Base-by-base conservation (phyloP, 345 rosid genomes). In the Rhizophora mangle region DNA sequence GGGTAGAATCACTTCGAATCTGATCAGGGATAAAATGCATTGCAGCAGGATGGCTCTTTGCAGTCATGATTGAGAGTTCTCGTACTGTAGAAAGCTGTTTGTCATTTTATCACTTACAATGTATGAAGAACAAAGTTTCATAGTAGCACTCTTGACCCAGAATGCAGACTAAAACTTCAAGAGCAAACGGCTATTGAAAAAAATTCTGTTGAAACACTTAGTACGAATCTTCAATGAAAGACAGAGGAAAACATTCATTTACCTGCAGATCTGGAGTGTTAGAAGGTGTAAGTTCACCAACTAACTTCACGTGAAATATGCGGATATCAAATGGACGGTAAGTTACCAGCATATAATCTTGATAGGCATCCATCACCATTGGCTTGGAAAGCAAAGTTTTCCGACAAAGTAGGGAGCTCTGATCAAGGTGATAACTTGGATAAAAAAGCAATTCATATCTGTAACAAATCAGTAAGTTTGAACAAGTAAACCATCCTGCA, bases 1-100 rank as follows among this genome's bases (percentile, higher is more conserved):
- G 43, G 24, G 72, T 74, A 54, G 39, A 18, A 31, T 87, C 96
- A 77, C 89, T 86, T 31, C 82, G 81, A 61, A 85, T 76, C 85
- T 87, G 96, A 53, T 88, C 94, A 58, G 97, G 99, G 74, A 95
- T 88, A 85, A 95, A 95, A 64, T 89, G 93, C 96, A 95, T 95
- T 20, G 97, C 96, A 66, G 92, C 96, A 66, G 99, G 99, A 85
- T 95, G 97, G 86, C 96, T 95, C 92, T 95, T 95, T 20, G 92
- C 96, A 67, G 99, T 95, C 97, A 95, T 92, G 83, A 95, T 95
- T 65, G 97, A 92, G 72, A 95, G 89, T 83, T 95, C 99, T 75
- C 99, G 89, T 83, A 95, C 99, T 92, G 96, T 92, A 88, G 97
- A 95, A 88, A 95, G 97, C 99, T 95, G 96, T 95, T 92, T 83